These are phyloP conservation scores for Cryphonectria japonica DNA, from an alignment of 2,329 filamentous ascomycete genomes.

Conservation along the genomic window DNA sequence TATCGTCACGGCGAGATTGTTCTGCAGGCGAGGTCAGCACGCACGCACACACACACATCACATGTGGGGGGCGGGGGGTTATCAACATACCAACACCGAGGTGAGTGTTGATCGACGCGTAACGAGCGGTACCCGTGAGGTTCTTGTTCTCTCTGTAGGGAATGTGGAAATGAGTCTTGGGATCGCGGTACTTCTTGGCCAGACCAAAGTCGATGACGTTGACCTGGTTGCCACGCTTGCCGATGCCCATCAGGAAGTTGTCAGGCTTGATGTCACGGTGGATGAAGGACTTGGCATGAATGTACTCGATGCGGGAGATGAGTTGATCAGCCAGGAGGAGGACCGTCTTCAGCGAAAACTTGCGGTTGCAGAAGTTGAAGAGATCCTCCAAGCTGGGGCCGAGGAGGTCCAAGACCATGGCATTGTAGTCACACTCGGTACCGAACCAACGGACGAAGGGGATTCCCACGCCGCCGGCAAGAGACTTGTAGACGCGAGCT, in stretches of 20 bases:
- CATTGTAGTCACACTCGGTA: constrained; percentile 99
- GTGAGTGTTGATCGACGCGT: constrained; percentile 98
- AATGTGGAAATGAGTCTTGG: constrained; percentile 99
- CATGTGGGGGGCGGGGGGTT: neutral
- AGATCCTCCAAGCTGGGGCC: constrained; percentile 95
- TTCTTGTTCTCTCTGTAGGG: constrained; percentile 99
- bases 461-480: constrained; percentile 96
- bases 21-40: constrained; percentile 56
- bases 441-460: constrained; percentile 99
- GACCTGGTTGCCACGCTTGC: constrained; percentile 98
- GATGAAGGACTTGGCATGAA: constrained; percentile 99
- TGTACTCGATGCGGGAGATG: constrained; percentile 99
- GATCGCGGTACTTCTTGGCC: constrained; percentile 99
- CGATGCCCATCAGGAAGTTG: constrained; percentile 99
- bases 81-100: constrained; percentile 77
- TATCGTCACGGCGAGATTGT: constrained; percentile 98
- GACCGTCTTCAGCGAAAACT: constrained; percentile 98
- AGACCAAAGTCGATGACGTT: constrained; percentile 99
- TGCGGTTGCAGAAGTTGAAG: constrained; percentile 99
- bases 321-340: constrained; percentile 95
- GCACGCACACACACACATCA: constrained; percentile 30
- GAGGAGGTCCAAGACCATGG: constrained; percentile 97
- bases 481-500: constrained; percentile 86
- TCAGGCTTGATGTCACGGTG: constrained; percentile 99
- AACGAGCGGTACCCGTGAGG: constrained; percentile 96